Evolutionary conservation across 2,329 filamentous ascomycete species (phyloP).

Genomic region (Madurella mycetomatis): DNA sequence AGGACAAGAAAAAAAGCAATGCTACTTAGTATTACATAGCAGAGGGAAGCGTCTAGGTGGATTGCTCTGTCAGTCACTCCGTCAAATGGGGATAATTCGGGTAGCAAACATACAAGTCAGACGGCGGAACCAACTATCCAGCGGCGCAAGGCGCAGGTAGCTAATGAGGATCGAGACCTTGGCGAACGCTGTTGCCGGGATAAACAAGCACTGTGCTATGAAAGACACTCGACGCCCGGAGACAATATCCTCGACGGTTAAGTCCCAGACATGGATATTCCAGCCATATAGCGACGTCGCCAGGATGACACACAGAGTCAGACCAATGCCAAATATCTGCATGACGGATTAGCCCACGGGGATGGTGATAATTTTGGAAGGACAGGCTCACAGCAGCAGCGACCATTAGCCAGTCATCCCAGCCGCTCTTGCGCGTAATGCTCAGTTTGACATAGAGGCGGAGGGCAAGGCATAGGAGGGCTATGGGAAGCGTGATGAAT

Average conservation of each 20-base stretch:
- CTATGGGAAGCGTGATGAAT: conserved; percentile 32
- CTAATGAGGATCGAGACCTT: conserved; percentile 39
- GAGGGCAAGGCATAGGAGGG: conserved; percentile 32
- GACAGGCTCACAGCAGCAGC: conserved; percentile 31
- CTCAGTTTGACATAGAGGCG: conserved; percentile 36
- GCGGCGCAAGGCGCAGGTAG: conserved; percentile 38
- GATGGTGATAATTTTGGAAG: background rate
- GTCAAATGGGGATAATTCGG: too few relatives aligned
- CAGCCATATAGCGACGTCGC: conserved; percentile 35
- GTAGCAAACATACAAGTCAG: conserved; percentile 24
- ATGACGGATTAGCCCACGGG: background rate
- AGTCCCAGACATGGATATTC: conserved; percentile 38
- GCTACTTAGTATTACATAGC: conserved; percentile 28
- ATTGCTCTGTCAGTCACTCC: background rate
- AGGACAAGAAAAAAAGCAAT: conserved; percentile 33
- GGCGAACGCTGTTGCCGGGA: conserved; percentile 35
- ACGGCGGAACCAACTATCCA: conserved; percentile 31
- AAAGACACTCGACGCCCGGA: conserved; percentile 36
- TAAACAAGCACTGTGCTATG: conserved; percentile 37
- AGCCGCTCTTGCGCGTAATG: conserved; percentile 32
- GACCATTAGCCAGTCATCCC: conserved; percentile 42
- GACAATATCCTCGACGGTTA: conserved; percentile 26
- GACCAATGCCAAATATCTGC: conserved; percentile 32
- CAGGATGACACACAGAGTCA: conserved; percentile 34
- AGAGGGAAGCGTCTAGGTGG: conserved; percentile 23